Base-by-base conservation (phyloP, 306 rosid species). In the Vicia villosa region DNA sequence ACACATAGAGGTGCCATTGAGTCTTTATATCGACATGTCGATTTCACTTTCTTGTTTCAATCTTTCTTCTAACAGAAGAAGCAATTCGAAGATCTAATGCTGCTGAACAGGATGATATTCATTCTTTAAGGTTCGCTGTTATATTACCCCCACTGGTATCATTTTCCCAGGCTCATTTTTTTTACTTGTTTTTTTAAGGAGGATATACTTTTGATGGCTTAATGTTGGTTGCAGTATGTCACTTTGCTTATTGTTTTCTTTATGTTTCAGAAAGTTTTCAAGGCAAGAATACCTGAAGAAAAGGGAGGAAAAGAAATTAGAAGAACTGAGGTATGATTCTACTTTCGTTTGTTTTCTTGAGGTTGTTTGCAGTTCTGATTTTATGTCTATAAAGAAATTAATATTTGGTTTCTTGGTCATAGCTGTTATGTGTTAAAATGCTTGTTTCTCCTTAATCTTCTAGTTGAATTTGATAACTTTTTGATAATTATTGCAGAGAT, bases 281-380 rank as follows among this genome's bases (percentile, higher is more conserved):
- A 86, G 97, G 76, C 95, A 83, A 72, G 99, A 91, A 69, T 94
- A 94, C 74, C 77, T 91, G 50, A 94, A 88, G 83, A 94, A 94
- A 83, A 88, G 99, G 79, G 92, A 91, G 86, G 87, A 84, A 72
- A 88, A 94, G 87, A 94, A 94, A 75, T 60, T 94, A 55, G 96
- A 90, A 40, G 97, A 91, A 77, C 81, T 94, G 69, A 87, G 97
- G 97, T 93, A 75, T 36, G 77, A 10, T 70, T 22, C 70, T 11
- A 47, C 66, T 54, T 46, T 61, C 30, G 34, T 66, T 49, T 69
- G 46, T 50, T 66, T 54, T 74, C 50, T 63, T 64, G 21, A 15
- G 45, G 46, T 72, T 52, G 11, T 16, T 63, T 55, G 71, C 82
- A 55, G 66, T 66, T 57, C 51, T 68, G 57, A 45, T 52, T 76